phyloP scores from a whole-genome alignment of 805 yeast genomes.

The Zygosaccharomyces siamensis region DNA sequence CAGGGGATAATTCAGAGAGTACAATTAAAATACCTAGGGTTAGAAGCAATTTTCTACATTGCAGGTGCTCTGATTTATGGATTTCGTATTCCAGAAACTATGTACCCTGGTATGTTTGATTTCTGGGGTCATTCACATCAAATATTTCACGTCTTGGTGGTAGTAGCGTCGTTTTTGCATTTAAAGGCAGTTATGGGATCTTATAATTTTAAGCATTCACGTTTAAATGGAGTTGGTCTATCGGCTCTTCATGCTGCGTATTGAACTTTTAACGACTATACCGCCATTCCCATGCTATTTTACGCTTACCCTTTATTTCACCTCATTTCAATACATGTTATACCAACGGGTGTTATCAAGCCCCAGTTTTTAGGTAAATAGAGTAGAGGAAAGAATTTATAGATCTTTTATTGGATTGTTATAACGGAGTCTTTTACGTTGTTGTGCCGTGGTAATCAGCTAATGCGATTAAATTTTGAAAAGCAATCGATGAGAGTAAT shows the following conservation, averaged over 20 bases:
- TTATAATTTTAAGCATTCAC: slow-evolving; percentile 39
- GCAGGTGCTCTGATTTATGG: slow-evolving; percentile 79
- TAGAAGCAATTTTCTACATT: slow-evolving; percentile 71
- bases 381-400: background rate
- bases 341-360: background rate
- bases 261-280: background rate
- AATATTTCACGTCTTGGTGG: slow-evolving; percentile 73
- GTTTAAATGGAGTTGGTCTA: slow-evolving; percentile 15
- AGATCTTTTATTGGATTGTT: background rate
- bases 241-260: background rate
- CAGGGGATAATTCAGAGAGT: slow-evolving; percentile 48
- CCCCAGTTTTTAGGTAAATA: background rate
- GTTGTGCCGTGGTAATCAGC: background rate
- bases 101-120: slow-evolving; percentile 59
- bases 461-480: background rate
- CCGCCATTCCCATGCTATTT: too few relatives aligned
- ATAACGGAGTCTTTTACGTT: background rate
- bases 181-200: slow-evolving; percentile 60
- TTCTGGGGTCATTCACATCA: slow-evolving; percentile 78
- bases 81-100: slow-evolving; percentile 68
- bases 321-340: background rate
- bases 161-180: slow-evolving; percentile 71
- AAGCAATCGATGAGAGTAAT: background rate
- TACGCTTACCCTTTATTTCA: background rate
- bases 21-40: slow-evolving; percentile 54